Evolutionary conservation across 1,139 yeast genomes (phyloP).

Genomic region (Magnusiomyces paraingens): DNA sequence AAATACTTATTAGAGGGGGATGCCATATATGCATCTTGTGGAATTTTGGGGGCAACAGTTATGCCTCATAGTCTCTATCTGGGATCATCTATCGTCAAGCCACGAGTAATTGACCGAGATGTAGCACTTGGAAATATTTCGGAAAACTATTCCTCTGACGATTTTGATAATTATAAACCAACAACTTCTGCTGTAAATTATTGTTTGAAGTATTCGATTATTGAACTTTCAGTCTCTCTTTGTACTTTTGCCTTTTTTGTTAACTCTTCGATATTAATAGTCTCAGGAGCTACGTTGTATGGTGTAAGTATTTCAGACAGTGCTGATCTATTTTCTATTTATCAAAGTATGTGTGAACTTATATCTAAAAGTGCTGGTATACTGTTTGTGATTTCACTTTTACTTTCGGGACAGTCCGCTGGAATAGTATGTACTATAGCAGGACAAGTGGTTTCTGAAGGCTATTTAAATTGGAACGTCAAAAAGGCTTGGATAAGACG

Average conservation of each 20-base stretch:
- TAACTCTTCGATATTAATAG: constrained; percentile 75
- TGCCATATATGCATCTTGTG: constrained; percentile 81
- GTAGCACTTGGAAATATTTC: constrained; percentile 50
- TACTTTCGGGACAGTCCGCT: constrained; percentile 96
- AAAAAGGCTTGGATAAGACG: constrained; percentile 77
- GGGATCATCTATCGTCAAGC: constrained; percentile 91
- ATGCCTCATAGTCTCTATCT: constrained; percentile 95
- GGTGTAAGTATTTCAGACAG: constrained; percentile 65
- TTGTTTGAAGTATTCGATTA: constrained; percentile 64
- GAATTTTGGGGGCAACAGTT: constrained; percentile 92
- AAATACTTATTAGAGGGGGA: constrained; percentile 63
- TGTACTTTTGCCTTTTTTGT: constrained; percentile 80
- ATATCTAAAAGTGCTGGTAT: constrained; percentile 90
- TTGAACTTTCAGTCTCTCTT: constrained; percentile 67
- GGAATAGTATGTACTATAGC: constrained; percentile 96
- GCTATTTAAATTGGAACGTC: constrained; percentile 77
- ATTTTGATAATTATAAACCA: constrained; percentile 46
- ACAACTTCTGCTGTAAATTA: constrained; percentile 64
- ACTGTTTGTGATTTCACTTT: constrained; percentile 82
- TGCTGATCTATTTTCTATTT: constrained; percentile 85
- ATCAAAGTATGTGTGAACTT: constrained; percentile 62
- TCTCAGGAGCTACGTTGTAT: constrained; percentile 78
- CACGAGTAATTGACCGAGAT: constrained; percentile 80
- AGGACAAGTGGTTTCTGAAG: constrained; percentile 95
- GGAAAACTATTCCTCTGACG: constrained; percentile 27